Conservation (phyloP, 345 rosid species). For the Syzygium grande region DNA sequence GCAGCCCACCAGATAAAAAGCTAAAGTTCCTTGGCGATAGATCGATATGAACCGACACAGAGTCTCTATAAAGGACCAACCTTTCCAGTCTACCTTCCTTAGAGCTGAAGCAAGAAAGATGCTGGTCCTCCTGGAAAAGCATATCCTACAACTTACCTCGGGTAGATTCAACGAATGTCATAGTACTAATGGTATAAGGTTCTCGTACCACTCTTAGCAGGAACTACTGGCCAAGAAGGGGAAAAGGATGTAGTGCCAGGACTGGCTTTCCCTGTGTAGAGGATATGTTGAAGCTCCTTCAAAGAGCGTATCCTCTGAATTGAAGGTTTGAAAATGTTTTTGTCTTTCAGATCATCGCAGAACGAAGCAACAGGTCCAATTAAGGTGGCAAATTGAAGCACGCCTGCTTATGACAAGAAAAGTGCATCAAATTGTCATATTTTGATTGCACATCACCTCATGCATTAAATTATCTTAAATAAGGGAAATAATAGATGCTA, state of each 20-base stretch:
- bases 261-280: not conserved
- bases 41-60: not conserved
- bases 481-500: not conserved
- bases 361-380: not conserved
- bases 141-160: not conserved
- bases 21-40: not conserved
- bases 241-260: not conserved
- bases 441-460: not conserved
- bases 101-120: not conserved
- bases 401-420: not conserved
- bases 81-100: not conserved
- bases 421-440: not conserved
- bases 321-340: not conserved
- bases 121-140: not conserved
- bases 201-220: not conserved
- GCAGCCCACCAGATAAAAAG: not conserved
- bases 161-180: not conserved
- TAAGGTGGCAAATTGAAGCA: not conserved
- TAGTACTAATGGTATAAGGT: not conserved
- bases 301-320: rapidly evolving
- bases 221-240: not conserved
- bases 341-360: not conserved
- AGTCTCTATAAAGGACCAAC: not conserved
- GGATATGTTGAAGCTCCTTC: not conserved
- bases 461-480: not conserved